These are phyloP conservation scores for Xylaria sp. DNA, from an alignment of 2,329 filamentous ascomycete species.

Conservation along the genomic window DNA sequence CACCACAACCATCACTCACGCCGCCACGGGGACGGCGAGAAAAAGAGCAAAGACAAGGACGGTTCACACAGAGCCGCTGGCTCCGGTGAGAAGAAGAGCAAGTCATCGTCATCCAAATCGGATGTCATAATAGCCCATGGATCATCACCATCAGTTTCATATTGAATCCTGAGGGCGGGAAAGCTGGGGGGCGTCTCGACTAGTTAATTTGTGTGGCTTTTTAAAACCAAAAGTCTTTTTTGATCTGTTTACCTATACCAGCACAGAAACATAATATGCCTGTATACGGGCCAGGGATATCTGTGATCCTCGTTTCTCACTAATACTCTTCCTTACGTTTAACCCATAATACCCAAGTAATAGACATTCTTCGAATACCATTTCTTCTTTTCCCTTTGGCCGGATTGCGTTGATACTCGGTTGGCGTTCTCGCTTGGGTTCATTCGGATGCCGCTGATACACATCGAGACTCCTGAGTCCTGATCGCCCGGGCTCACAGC, in stretches of 20 bases:
- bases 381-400: not conserved
- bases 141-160: conserved; percentile 24
- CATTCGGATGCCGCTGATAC: not conserved
- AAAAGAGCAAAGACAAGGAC: conserved; percentile 24
- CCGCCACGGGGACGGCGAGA: conserved; percentile 20
- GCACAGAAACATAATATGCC: not conserved
- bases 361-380: not conserved
- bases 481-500: not conserved
- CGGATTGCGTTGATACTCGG: not conserved
- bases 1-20: conserved; percentile 10
- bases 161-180: conserved; percentile 1
- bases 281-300: not conserved
- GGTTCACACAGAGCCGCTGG: conserved; percentile 11
- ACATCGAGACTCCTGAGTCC: not conserved
- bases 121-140: conserved; percentile 28
- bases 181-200: not conserved
- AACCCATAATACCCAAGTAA: not conserved
- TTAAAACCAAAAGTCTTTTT: not conserved
- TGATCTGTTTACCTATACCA: not conserved
- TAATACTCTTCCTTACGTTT: not conserved
- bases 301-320: not conserved
- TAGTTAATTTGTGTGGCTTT: not conserved
- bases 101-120: conserved; percentile 22
- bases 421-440: not conserved
- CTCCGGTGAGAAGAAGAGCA: conserved; percentile 22